A percentile compares a stretch with the other conserved stretches of the same genome.
Evolutionary conservation across 169 alveolate species (phyloP).

Genomic region (Besnoitia besnoiti): DNA sequence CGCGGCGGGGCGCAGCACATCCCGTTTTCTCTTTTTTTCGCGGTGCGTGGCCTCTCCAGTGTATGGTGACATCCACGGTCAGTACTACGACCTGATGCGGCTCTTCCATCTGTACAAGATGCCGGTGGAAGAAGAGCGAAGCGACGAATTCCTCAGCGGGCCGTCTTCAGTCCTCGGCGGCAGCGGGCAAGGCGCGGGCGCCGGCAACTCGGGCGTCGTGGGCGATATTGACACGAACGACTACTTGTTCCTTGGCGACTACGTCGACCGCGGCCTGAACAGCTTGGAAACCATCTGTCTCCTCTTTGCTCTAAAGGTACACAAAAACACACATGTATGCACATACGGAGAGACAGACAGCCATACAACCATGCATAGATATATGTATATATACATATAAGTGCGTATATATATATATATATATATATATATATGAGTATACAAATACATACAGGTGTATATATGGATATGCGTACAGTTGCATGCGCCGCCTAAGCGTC

Average conservation of each 20-base stretch:
- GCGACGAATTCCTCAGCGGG: conserved; percentile 62
- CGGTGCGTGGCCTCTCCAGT: conserved; percentile 62
- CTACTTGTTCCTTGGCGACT: conserved; percentile 98
- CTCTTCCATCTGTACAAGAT: conserved; percentile 88
- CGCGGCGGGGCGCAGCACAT: too few species aligned
- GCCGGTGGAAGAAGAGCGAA: conserved; percentile 87
- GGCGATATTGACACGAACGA: conserved; percentile 98
- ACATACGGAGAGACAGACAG: not conserved
- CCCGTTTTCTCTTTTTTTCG: not conserved
- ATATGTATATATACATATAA: not conserved
- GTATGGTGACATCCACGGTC: conserved; percentile 99
- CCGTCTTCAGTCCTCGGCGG: conserved; percentile 72
- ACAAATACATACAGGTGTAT: not conserved
- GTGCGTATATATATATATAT: not conserved
- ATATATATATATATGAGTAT: not conserved
- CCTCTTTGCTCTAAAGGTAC: conserved; percentile 93
- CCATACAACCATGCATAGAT: not conserved
- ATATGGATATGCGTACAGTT: not conserved
- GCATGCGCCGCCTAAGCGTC: too few species aligned
- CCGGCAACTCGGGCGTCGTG: not conserved
- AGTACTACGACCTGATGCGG: conserved; percentile 97
- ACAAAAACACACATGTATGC: not conserved
- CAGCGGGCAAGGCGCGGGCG: not conserved
- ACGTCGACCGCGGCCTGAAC: conserved; percentile 98
- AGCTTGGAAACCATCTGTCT: conserved; percentile 95